These are phyloP conservation scores for Hymenoscyphus infarciens DNA, from an alignment of 2,329 filamentous ascomycete species.

Conservation along the genomic window DNA sequence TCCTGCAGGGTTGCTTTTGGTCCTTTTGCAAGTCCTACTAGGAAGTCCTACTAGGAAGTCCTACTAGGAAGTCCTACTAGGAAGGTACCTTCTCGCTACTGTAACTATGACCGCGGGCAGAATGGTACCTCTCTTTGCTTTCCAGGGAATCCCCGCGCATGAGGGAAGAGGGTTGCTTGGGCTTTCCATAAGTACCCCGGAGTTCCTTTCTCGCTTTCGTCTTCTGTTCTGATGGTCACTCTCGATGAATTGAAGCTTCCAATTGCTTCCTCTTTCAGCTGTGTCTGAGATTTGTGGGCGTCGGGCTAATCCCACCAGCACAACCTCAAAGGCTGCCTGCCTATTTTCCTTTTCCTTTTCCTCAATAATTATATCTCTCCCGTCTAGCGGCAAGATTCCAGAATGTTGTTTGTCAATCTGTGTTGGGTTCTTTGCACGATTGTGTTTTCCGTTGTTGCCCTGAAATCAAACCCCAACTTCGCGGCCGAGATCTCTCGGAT, in stretches of 20 bases:
- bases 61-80: background rate
- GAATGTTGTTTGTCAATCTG: constrained; percentile 12
- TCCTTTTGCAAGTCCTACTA: background rate
- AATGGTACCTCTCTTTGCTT: background rate
- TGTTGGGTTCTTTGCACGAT: constrained; percentile 5
- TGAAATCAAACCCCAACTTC: constrained; percentile 16
- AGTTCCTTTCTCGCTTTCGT: background rate
- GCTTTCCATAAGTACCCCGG: constrained; percentile 5
- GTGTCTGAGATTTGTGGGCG: constrained; percentile 13
- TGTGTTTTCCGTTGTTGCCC: background rate
- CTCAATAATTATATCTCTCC: background rate
- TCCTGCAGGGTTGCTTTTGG: background rate
- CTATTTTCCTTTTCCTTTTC: no score
- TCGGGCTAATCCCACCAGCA: constrained; percentile 2
- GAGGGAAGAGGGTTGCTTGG: background rate
- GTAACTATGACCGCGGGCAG: no score
- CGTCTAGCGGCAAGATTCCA: background rate
- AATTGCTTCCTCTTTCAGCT: constrained; percentile 3
- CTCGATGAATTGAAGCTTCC: background rate
- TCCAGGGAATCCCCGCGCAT: background rate
- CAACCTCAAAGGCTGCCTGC: constrained; percentile 6
- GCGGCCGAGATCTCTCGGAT: constrained; percentile 12
- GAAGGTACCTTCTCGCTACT: background rate
- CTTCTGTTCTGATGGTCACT: background rate
- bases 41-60: background rate